Evolutionary conservation across 2,329 filamentous ascomycete species (phyloP).

Genomic region (Fusarium caatingaense): DNA sequence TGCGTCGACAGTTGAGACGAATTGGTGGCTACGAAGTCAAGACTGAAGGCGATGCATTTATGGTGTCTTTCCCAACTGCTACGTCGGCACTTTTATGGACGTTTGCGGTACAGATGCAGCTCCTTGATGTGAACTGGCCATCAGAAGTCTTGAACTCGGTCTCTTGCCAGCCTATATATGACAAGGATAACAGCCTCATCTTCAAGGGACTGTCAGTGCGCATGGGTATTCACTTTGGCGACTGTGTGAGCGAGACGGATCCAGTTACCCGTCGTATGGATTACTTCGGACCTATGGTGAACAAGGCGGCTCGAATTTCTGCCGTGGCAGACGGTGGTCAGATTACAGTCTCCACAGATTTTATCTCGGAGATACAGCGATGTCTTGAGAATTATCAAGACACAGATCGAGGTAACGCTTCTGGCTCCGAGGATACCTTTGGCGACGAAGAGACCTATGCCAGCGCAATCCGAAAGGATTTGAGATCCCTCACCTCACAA

Average conservation of each 20-base stretch:
- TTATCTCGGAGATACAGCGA: constrained; percentile 94
- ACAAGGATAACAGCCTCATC: constrained; percentile 88
- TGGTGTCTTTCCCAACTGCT: constrained; percentile 97
- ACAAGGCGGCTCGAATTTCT: constrained; percentile 93
- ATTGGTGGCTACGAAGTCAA: constrained; percentile 99
- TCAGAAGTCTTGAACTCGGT: constrained; percentile 89
- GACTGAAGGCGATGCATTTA: constrained; percentile 99
- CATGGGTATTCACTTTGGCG: constrained; percentile 97
- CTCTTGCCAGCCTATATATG: constrained; percentile 83
- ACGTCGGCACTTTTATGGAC: constrained; percentile 96
- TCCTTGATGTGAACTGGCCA: constrained; percentile 93
- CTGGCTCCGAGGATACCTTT: constrained; percentile 74
- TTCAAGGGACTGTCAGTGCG: constrained; percentile 94
- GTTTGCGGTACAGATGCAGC: constrained; percentile 89
- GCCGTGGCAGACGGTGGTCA: constrained; percentile 96
- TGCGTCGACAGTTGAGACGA: constrained; percentile 90
- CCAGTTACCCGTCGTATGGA: constrained; percentile 98
- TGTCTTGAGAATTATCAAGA: constrained; percentile 92
- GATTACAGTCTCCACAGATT: constrained; percentile 96
- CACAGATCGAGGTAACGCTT: constrained; percentile 75
- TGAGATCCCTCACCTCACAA: constrained; percentile 86
- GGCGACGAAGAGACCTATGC: constrained; percentile 76
- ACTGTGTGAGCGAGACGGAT: constrained; percentile 93
- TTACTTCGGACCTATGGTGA: constrained; percentile 99
- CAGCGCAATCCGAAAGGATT: constrained; percentile 85